Evolutionary conservation across 1,139 yeast species (phyloP), one percentile per base, ranked within the genome.

Genomic region (Oligophagozyma castellii): DNA sequence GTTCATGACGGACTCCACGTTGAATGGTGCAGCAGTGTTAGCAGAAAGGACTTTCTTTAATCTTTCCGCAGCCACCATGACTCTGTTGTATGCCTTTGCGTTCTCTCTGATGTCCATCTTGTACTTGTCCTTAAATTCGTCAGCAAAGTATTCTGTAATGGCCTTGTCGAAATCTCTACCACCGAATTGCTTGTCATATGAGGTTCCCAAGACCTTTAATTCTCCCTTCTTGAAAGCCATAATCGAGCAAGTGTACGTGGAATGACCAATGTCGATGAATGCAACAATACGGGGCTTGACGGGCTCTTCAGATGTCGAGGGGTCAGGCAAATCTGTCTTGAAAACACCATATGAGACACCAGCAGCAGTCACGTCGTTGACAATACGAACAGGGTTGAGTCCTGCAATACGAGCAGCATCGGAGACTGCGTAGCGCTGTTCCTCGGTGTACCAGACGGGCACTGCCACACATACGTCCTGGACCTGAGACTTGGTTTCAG

Each of bases 261-360:
- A 83, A 68, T 89, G 93, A 48, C 99, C 99, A 58, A 92, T 81
- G 61, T 89, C 99, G 37, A 89, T 73, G 50, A 89, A 80, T 24
- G 93, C 95, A 46, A 89, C 83, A 53, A 71, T 78, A 65, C 79
- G 76, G 51, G 89, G 78, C 59, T 77, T 79, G 59, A 83, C 95
- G 19, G 50, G 54, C 27, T 43, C 51, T 43, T 80, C 83, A 58
- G 94, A n/a, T n/a, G n/a, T n/a, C n/a, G n/a, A n/a, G 11, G 19
- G 26, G n/a, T 80, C 81, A 58, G 93, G 86, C 46, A 89, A 80
- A 51, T 81, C 89, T 34, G 80, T 73, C 71, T 89, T 86, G 75
- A 86, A 86, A 36, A 86, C 95, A 66, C 96, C 96, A 65, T 89
- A 92, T 46, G 95, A 93, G 43, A 89, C 94, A 46, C 96, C 96